A percentile compares a stretch with the other conserved stretches of the same genome.
phyloP scores from a whole-genome alignment of 495 filamentous ascomycete species.

The Penicillium goetzii region DNA sequence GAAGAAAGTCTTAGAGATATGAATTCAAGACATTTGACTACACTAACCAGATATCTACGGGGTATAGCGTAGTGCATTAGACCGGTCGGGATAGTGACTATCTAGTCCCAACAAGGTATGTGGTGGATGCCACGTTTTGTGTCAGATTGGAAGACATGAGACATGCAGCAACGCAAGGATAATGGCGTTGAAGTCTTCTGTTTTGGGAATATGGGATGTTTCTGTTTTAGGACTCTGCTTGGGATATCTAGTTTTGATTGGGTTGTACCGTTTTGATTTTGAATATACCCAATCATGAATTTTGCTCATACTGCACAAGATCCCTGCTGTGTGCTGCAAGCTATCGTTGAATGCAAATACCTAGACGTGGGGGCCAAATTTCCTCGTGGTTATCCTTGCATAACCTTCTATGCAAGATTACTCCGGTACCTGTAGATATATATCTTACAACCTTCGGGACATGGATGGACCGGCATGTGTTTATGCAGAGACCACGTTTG shows the following conservation, averaged over 20 bases:
- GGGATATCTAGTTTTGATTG: neutral
- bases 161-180: neutral
- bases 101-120: slow-evolving; percentile 1
- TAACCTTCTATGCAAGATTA: neutral
- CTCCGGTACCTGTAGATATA: neutral
- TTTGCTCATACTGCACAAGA: neutral
- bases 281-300: neutral
- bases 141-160: neutral
- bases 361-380: neutral
- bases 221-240: neutral
- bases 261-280: neutral
- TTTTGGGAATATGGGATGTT: neutral
- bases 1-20: neutral
- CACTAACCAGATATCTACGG: neutral
- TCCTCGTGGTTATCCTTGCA: neutral
- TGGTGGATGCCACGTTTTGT: slow-evolving; percentile 13
- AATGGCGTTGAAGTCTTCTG: neutral
- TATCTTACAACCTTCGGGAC: neutral
- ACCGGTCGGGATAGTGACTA: neutral
- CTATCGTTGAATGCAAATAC: neutral
- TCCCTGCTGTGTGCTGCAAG: neutral
- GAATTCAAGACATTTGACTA: neutral
- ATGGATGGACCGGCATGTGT: neutral
- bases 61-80: neutral
- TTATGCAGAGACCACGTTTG: neutral